Evolutionary conservation across 805 yeast species (phyloP), one percentile per base, ranked within the genome.

Genomic region (Kluyveromyces aestuarii): DNA sequence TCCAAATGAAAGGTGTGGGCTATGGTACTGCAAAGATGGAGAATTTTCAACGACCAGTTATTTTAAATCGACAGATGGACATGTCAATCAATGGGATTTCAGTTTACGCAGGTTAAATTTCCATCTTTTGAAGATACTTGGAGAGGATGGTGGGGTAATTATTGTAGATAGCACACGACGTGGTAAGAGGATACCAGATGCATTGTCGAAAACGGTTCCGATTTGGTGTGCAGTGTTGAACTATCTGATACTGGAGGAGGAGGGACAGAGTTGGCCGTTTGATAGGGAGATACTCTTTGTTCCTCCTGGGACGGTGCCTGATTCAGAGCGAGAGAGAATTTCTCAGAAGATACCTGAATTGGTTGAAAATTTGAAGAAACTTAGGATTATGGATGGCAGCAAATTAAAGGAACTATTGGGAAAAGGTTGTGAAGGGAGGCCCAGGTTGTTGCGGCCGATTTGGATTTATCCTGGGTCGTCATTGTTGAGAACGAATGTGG

Each of bases 1-100:
- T 1, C 84, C 96, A 6, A 89, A 89, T 62, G 91, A 85, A 61
- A 67, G 96, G 46, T 88, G 96, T 64, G 96, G 96, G 0, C 59
- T 78, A 13, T 89, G 96, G 96, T 89, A 89, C 56, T 77, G 82
- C 3, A 70, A 76, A 0, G 80, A 84, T 0, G 48, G 51, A 0
- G 42, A 54, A 0, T 68, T 65, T 21, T 41, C 48, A 0, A 79
- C 75, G 4, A 72, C 82, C 0, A 77, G 82, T 16, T 88, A 89
- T 59, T 89, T 89, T 69, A 89, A 89, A 59, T 84, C 95, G 25
- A 89, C 96, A 0, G 96, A 89, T 66, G 97, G 97, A 0, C 97
- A 89, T 58, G 80, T 79, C 0, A 75, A 76, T 48, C 81, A 86
- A 54, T 89, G 96, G 96, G 73, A 75, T 33, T 88, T 89, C 57